A percentile compares a stretch with the other conserved stretches of the same genome.
Conservation (phyloP, 2,329 filamentous ascomycete genomes). For the Corynespora cassiicola region DNA sequence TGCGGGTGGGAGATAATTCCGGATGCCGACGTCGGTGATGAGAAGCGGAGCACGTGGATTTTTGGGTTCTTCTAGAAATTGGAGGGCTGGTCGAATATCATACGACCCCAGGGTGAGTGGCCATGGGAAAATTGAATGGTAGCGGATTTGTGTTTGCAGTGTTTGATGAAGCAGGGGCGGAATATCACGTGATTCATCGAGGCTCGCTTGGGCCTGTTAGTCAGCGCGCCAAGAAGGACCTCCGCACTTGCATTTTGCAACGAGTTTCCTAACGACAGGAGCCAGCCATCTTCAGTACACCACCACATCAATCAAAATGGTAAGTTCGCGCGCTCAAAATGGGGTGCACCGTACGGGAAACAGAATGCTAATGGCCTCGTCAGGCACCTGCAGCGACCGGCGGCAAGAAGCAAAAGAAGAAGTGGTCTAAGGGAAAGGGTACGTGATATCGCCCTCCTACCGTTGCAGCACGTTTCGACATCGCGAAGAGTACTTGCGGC, state of each 20-base stretch:
- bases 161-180: too few relatives aligned
- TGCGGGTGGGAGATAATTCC: constrained; percentile 6
- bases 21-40: constrained; percentile 3
- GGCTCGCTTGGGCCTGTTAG: constrained; percentile 28
- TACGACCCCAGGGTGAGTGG: too few relatives aligned
- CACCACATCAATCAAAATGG: constrained; percentile 52
- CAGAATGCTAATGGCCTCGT: constrained; percentile 5
- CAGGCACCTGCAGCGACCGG: constrained; percentile 65
- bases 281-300: constrained; percentile 34
- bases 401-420: constrained; percentile 84
- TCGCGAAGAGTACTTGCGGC: too few relatives aligned
- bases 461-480: constrained; percentile 12
- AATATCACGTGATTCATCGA: constrained; percentile 16
- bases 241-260: constrained; percentile 28
- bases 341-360: neutral
- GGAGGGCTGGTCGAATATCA: too few relatives aligned
- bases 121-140: too few relatives aligned
- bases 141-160: too few relatives aligned
- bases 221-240: constrained; percentile 23
- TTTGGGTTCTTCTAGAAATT: too few relatives aligned
- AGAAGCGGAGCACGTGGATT: constrained; percentile 4
- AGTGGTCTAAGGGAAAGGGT: constrained; percentile 73
- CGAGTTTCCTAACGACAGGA: constrained; percentile 20
- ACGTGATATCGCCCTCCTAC: constrained; percentile 41
- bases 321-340: constrained; percentile 25